phyloP scores from a whole-genome alignment of 345 rosid genomes.

The Citrus medica region DNA sequence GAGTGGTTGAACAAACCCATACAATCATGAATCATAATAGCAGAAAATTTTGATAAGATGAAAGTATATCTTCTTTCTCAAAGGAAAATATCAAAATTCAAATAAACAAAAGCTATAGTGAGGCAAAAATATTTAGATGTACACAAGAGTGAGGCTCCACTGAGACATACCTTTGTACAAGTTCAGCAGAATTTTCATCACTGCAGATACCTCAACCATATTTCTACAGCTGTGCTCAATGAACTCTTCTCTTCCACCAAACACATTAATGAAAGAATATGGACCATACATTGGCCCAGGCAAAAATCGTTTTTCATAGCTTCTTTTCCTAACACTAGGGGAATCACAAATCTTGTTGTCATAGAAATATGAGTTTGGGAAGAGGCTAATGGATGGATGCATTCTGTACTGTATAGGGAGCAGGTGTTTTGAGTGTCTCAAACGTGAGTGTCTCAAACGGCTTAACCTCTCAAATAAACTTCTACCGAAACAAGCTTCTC shows the following conservation, averaged over 20 bases:
- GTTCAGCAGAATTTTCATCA: conserved; percentile 21
- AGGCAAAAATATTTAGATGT: neutral
- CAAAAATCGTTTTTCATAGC: neutral
- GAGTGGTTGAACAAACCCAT: too few relatives aligned
- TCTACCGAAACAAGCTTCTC: conserved; percentile 44
- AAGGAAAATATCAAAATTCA: neutral
- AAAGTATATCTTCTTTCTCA: neutral
- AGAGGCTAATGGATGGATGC: conserved; percentile 71
- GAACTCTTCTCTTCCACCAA: neutral
- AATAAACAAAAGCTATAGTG: neutral
- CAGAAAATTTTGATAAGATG: neutral
- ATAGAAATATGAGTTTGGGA: conserved; percentile 55
- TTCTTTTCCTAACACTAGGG: neutral
- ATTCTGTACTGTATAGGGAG: conserved; percentile 63
- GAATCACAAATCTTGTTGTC: neutral
- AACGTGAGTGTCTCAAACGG: conserved; percentile 22
- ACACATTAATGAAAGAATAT: conserved; percentile 29
- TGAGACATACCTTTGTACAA: conserved; percentile 10
- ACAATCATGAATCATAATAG: too few relatives aligned
- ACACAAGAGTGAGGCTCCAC: neutral
- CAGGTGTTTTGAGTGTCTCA: conserved; percentile 46
- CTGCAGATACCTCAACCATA: conserved; percentile 42
- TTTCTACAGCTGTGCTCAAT: conserved; percentile 13
- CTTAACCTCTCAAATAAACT: conserved; percentile 69
- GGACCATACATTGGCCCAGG: conserved; percentile 23